A percentile compares a stretch with the other conserved stretches of the same genome.
Evolutionary conservation across 345 rosid species (phyloP).

Genomic region (Leavenworthia alabamica): DNA sequence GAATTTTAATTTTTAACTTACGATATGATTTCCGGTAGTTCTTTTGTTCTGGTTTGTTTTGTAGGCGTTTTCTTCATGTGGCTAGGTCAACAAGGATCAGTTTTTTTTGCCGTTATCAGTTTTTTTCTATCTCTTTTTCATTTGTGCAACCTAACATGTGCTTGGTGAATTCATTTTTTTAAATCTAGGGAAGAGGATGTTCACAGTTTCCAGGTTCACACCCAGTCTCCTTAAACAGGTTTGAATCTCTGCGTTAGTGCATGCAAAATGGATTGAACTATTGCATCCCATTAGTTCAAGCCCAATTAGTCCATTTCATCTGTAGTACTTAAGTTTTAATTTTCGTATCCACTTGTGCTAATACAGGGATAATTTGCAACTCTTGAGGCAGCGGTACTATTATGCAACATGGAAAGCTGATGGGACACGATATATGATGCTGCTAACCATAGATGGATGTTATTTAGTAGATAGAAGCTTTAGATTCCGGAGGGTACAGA

Average conservation of each 20-base stretch:
- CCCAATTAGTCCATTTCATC: too few species aligned
- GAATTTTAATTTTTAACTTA: background rate
- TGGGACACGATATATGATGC: slow-evolving; percentile 98
- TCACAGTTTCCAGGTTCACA: slow-evolving; percentile 77
- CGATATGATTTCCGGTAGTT: background rate
- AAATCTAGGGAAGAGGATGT: slow-evolving; percentile 58
- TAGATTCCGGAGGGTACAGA: slow-evolving; percentile 85
- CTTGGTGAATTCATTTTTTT: slow-evolving; percentile 14
- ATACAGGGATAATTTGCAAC: slow-evolving; percentile 83
- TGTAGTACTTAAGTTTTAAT: background rate
- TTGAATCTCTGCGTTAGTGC: background rate
- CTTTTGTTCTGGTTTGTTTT: background rate
- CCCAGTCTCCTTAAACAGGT: slow-evolving; percentile 87
- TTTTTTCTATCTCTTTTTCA: background rate
- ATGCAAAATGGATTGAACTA: background rate
- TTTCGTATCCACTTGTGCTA: background rate
- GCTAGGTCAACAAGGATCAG: background rate
- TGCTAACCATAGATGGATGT: slow-evolving; percentile 83
- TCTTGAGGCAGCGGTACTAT: slow-evolving; percentile 85
- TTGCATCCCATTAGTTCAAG: background rate
- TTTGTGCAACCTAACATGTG: background rate
- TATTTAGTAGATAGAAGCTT: slow-evolving; percentile 83
- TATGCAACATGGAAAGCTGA: slow-evolving; percentile 99
- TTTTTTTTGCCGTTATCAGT: background rate
- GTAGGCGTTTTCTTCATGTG: background rate